Percentiles rank a stretch among this genome's conserved stretches.
Evolutionary conservation across 352 stramenopile genomes (phyloP).

Genomic region (Thraustochytrium sp.): DNA sequence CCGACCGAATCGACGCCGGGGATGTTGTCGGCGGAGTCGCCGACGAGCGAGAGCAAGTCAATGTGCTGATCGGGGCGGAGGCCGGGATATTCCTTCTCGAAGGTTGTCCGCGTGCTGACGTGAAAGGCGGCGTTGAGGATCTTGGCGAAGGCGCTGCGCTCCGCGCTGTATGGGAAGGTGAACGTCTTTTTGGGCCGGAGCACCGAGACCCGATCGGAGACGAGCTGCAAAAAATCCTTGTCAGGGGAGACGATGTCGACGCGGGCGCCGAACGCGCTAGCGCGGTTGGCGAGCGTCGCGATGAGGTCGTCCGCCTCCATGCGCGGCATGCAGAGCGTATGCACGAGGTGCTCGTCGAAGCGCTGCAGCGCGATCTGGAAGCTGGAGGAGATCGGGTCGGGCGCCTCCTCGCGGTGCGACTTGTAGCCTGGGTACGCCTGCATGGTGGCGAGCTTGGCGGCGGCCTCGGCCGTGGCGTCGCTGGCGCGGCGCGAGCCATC

Average conservation of each 20-base stretch:
- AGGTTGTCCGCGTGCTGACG: background rate
- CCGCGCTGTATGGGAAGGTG: background rate
- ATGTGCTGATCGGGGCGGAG: slow-evolving; percentile 56
- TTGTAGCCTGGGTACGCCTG: slow-evolving; percentile 7
- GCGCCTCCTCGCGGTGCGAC: background rate
- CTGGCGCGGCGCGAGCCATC: background rate
- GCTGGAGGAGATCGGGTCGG: background rate
- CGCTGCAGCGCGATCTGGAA: background rate
- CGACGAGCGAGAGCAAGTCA: slow-evolving; percentile 63
- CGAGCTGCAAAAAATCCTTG: slow-evolving; percentile 69
- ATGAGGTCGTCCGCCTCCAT: slow-evolving; percentile 72
- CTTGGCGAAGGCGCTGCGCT: background rate
- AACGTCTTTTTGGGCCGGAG: background rate
- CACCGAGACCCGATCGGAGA: slow-evolving; percentile 47
- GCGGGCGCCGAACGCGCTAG: slow-evolving; percentile 47
- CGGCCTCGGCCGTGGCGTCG: background rate
- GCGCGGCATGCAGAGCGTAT: background rate
- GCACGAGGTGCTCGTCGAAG: background rate
- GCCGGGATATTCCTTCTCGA: slow-evolving; percentile 33
- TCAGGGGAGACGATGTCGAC: slow-evolving; percentile 62
- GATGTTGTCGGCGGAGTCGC: slow-evolving; percentile 66
- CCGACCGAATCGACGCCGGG: slow-evolving; percentile 63
- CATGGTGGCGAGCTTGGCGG: background rate
- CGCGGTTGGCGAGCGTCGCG: slow-evolving; percentile 56
- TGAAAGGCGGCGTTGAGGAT: background rate